A percentile compares a stretch with the other conserved stretches of the same genome.
Evolutionary conservation across 495 filamentous ascomycete species (phyloP).

Genomic region (Tuber brumale): DNA sequence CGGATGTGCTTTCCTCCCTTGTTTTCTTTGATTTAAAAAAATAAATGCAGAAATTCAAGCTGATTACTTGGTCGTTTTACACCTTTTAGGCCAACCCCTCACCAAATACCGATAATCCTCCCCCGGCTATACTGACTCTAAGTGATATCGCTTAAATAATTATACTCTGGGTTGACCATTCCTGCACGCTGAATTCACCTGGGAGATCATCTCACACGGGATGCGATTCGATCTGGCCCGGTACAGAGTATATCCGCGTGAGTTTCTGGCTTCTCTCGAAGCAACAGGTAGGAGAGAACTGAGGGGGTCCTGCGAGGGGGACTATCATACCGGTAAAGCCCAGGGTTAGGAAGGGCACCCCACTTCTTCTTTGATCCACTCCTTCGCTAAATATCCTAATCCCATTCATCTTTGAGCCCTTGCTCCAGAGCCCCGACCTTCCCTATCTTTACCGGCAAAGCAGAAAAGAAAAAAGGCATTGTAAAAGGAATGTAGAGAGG

Average conservation of each 20-base stretch:
- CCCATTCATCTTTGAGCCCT: background rate
- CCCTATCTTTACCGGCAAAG: background rate
- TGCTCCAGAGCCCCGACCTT: background rate
- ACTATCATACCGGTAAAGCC: background rate
- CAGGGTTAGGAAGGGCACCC: background rate
- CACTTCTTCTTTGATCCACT: background rate
- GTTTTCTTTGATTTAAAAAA: background rate
- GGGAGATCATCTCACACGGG: background rate
- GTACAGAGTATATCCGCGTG: background rate
- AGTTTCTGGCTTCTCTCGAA: background rate
- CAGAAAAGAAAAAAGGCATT: background rate
- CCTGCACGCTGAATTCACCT: background rate
- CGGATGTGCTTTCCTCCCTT: conserved; percentile 2
- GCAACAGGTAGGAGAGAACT: background rate
- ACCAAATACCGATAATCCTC: background rate
- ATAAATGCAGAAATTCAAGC: background rate
- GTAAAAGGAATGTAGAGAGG: conserved; percentile 3
- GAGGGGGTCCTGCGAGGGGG: background rate
- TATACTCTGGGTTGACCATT: conserved; percentile 1
- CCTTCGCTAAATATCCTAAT: background rate
- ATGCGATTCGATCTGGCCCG: background rate
- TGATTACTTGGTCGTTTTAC: background rate
- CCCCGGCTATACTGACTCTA: background rate
- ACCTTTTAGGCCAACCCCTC: background rate
- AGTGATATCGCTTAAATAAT: conserved; percentile 5